Conservation (phyloP, 2,329 filamentous ascomycete genomes). For the Botryotinia narcissicola region DNA sequence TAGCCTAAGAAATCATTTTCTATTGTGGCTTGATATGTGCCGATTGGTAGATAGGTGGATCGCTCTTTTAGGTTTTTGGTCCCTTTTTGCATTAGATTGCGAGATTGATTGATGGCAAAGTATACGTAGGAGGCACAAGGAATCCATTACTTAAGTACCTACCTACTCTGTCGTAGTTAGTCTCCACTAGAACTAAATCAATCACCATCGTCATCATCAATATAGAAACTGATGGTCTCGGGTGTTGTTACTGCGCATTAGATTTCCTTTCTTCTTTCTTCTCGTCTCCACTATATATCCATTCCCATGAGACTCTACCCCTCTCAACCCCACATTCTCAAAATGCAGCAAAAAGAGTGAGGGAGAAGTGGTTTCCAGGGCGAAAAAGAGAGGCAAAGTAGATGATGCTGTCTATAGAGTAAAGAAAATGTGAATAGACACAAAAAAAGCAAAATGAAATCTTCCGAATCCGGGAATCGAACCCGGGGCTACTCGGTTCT, state of each 20-base stretch:
- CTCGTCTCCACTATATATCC: not conserved
- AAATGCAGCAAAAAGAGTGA: not conserved
- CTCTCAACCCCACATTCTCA: not conserved
- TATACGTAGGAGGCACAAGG: not conserved
- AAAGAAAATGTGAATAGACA: not conserved
- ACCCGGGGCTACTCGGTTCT: not conserved
- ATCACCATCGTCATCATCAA: not conserved
- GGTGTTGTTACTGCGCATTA: too few species aligned
- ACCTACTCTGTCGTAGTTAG: not conserved
- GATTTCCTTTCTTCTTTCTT: not conserved
- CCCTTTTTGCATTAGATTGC: not conserved
- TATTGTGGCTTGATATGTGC: not conserved
- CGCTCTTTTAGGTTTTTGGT: not conserved
- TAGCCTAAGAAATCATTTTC: not conserved
- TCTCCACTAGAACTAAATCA: not conserved
- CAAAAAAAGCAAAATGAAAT: rapidly evolving
- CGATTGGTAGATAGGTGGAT: not conserved
- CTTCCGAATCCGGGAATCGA: not conserved
- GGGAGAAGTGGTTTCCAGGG: not conserved
- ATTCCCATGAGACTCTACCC: not conserved
- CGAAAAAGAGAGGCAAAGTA: not conserved
- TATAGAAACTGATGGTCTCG: not conserved
- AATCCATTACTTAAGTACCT: not conserved
- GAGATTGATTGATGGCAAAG: not conserved
- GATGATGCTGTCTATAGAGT: not conserved